Base-by-base conservation (phyloP, 1,284 basidiomycete species). In the Sporisorium scitamineum region DNA sequence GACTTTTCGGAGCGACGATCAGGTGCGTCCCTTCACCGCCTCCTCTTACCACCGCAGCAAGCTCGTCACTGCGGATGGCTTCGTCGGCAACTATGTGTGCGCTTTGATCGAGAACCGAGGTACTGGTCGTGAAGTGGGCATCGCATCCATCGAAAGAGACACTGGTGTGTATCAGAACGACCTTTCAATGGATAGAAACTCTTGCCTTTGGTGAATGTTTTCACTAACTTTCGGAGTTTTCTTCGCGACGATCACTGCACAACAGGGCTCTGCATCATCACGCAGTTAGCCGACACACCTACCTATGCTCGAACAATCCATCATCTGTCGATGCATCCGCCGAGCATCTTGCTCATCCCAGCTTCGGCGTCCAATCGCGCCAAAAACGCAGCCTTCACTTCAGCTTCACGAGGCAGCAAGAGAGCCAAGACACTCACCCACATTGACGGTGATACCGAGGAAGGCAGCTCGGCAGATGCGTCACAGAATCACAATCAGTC, bases 251-350 rank as follows among this genome's bases (percentile, higher is more conserved):
- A 31, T 29, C 3, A 34, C 24, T 10, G 93, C 65, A 67, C 55
- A 39, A 37, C 42, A 67, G 51, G 42, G 18, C 47, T 70, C 45
- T 74, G 56, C 62, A 44, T 53, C 6, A 27, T 54, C 42, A 54
- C 63, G 8, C 80, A 94, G 93, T 58, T 79, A 27, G 58, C 73
- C n/a, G 83, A 84, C 58, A 78, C 79, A 8, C 52, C 79, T 71
- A 87, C 93, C 20, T 97, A 94, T 78, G 90, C 93, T 64, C 94
- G 93, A 83, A 94, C 93, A 0, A 86, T 95, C 9, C 93, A 95
- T 73, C 93, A 95, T 79, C 89, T 96, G 87, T 90, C 91, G 70
- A 84, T 94, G 10, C 91, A 94, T 79, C 88, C 87, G 7, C 94
- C 94, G 0, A 88, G 86, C 13, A 86, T 91, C 16, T 88, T 96